Percentiles rank a stretch among this genome's conserved stretches.
phyloP scores from a whole-genome alignment of 192 early-diverging fungal genomes.

The Diversispora epigaea region DNA sequence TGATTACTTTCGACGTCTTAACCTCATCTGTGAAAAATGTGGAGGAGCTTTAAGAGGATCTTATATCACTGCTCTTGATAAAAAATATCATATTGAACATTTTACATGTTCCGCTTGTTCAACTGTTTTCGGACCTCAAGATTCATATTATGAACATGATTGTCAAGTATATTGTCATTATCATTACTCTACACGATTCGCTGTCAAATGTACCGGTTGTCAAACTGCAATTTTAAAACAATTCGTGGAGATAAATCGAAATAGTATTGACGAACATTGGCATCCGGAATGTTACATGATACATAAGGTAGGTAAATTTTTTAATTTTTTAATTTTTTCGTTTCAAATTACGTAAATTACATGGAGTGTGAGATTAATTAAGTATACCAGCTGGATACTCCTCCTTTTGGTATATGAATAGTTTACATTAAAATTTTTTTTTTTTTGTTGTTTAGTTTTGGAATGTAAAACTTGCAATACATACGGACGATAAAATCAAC shows the following conservation, averaged over 20 bases:
- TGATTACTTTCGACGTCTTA: slow-evolving; percentile 84
- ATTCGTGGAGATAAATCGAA: slow-evolving; percentile 91
- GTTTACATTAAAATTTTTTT: background rate
- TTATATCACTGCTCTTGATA: slow-evolving; percentile 88
- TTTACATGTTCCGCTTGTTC: slow-evolving; percentile 93
- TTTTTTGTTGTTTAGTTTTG: slow-evolving; percentile 48
- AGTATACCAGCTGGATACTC: too few relatives aligned
- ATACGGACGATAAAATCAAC: slow-evolving; percentile 27
- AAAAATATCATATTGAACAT: slow-evolving; percentile 97
- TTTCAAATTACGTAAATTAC: too few relatives aligned
- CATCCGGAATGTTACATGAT: slow-evolving; percentile 99
- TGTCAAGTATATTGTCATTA: slow-evolving; percentile 90
- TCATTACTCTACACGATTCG: slow-evolving; percentile 90
- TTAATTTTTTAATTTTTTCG: background rate
- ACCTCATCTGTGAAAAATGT: slow-evolving; percentile 84
- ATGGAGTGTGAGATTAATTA: too few relatives aligned
- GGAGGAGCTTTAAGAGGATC: slow-evolving; percentile 83
- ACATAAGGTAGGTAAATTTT: slow-evolving; percentile 73
- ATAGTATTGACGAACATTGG: slow-evolving; percentile 83
- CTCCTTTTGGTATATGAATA: too few relatives aligned
- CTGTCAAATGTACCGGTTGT: slow-evolving; percentile 95
- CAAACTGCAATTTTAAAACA: slow-evolving; percentile 92
- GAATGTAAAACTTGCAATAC: slow-evolving; percentile 55
- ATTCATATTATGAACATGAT: slow-evolving; percentile 95
- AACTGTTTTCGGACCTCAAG: slow-evolving; percentile 90